Base-by-base conservation (phyloP, 2,329 filamentous ascomycete species). In the Orbilia blumenaviensis region DNA sequence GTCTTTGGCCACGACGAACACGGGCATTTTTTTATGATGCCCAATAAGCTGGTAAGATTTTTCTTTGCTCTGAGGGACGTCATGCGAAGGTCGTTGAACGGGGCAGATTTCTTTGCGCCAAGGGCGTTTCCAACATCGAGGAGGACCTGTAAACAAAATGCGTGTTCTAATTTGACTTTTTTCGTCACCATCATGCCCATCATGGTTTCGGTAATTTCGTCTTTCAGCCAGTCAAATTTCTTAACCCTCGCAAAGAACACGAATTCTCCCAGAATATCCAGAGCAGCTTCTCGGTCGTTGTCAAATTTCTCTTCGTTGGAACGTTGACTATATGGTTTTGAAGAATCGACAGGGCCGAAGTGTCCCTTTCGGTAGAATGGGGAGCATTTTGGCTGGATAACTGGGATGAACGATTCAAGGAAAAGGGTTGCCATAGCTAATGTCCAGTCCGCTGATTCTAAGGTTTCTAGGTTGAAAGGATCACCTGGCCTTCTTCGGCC, bases 401-500 rank as follows among this genome's bases (percentile, higher is more conserved):
- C 64, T 10, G 16, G 29, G 23, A 36, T 64, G 32, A 77, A 80
- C 0, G 56, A 46, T 38, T 76, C 23, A 23, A 79, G 38, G 12
- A 78, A n/a, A 12, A 63, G n/a, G 32, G 66, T 80, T 2, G 78
- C 68, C 1, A 67, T 66, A 25, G 69, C 66, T 23, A 79, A 76
- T 18, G 78, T 66, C 23, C 44, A 41, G 5, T 80, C 66, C 12
- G 74, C 71, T 10, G 73, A 6, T 10, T 78, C 67, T 38, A 78
- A 79, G 9, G 77, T 58, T 3, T 71, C 58, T 12, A 80, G 77
- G 42, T 80, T 79, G 23, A 79, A 54, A 0, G 44, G 44, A 41
- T 80, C 78, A 0, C 32, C 66, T 12, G 67, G 54, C 32, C 18
- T 42, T 29, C 60, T 34, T 32, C 41, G 66, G 6, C 14, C 23